Percentiles rank a stretch among this genome's conserved stretches.
phyloP scores from a whole-genome alignment of 768 basidiomycete genomes.

The Cyathus striatus region DNA sequence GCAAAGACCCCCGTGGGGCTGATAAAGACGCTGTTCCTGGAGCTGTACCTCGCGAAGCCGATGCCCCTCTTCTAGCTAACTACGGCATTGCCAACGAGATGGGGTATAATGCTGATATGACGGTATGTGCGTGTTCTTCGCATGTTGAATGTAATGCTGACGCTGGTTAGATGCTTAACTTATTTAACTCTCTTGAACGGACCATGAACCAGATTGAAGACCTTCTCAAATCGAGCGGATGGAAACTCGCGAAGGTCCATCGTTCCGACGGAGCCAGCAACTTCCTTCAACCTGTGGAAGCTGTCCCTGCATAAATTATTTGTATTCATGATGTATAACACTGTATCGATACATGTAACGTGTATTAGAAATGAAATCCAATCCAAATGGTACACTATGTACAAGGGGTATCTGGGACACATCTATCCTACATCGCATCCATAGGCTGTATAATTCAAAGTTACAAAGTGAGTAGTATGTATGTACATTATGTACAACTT shows the following conservation, averaged over 20 bases:
- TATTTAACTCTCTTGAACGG: neutral
- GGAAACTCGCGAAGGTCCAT: neutral
- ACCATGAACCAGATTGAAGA: neutral
- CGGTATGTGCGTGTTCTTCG: constrained; percentile 7
- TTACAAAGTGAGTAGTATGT: too few species aligned
- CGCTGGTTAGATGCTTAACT: neutral
- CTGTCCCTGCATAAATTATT: too few species aligned
- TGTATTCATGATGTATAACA: too few species aligned
- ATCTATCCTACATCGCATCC: too few species aligned
- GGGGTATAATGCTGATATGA: constrained; percentile 13
- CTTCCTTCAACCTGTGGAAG: neutral
- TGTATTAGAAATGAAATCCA: too few species aligned
- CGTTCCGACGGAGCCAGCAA: neutral
- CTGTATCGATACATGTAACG: too few species aligned
- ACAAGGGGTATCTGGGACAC: too few species aligned
- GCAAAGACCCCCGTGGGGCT: constrained; percentile 6
- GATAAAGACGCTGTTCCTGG: neutral
- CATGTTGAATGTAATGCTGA: neutral
- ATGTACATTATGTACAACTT: too few species aligned
- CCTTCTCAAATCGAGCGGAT: neutral
- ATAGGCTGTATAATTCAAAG: too few species aligned
- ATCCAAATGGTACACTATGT: too few species aligned
- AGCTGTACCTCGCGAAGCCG: constrained; percentile 2
- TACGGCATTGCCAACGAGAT: constrained; percentile 16
- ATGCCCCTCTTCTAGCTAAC: constrained; percentile 15